Percentiles rank a stretch among this genome's conserved stretches.
phyloP scores from a whole-genome alignment of 352 stramenopile species.

The Peronosclerospora sorghi region DNA sequence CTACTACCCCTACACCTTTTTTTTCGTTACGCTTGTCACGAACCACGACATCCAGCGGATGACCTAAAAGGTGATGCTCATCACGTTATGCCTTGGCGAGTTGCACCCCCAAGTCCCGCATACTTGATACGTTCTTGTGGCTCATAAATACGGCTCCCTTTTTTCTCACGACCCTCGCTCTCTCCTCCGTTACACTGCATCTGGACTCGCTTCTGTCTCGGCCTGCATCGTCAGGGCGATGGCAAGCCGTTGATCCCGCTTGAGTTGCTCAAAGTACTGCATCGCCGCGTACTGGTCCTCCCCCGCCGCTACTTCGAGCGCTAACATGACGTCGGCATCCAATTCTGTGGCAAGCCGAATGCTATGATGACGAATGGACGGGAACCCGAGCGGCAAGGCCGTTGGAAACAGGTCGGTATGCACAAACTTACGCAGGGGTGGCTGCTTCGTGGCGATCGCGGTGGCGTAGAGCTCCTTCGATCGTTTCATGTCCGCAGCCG shows the following conservation, averaged over 20 bases:
- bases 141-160: slow-evolving; percentile 32
- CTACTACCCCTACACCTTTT: too few species aligned
- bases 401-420: slow-evolving; percentile 42
- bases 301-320: slow-evolving; percentile 46
- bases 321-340: slow-evolving; percentile 49
- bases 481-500: slow-evolving; percentile 31
- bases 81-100: slow-evolving; percentile 1
- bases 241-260: slow-evolving; percentile 36
- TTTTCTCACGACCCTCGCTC: slow-evolving; percentile 1
- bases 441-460: slow-evolving; percentile 33
- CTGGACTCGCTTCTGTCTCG: slow-evolving; percentile 32
- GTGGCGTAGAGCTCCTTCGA: slow-evolving; percentile 37
- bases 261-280: slow-evolving; percentile 47
- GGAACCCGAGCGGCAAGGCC: slow-evolving; percentile 33
- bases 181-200: slow-evolving; percentile 25
- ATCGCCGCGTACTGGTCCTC: slow-evolving; percentile 61
- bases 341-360: slow-evolving; percentile 34
- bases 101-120: slow-evolving; percentile 2
- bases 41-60: too few species aligned
- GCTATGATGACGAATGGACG: slow-evolving; percentile 28
- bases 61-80: too few species aligned
- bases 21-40: too few species aligned
- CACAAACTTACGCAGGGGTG: slow-evolving; percentile 42
- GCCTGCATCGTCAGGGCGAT: slow-evolving; percentile 44
- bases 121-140: slow-evolving; percentile 17